Evolutionary conservation across 192 early-diverging fungal genomes (phyloP).

Genomic region (Helicostylum pulchrum): DNA sequence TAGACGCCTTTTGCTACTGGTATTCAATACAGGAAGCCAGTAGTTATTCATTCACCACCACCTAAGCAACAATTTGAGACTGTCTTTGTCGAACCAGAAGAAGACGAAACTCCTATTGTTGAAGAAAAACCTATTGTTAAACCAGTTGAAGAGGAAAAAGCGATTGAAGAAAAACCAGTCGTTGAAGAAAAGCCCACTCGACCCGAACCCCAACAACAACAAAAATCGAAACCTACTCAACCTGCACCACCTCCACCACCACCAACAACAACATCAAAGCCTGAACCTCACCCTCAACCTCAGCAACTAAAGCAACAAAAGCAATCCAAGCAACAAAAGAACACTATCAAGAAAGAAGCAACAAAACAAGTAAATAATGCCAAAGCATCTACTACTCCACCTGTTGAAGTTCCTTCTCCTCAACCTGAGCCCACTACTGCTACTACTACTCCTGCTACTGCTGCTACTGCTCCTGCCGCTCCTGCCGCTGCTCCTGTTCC

Average conservation of each 20-base stretch:
- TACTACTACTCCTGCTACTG: background rate
- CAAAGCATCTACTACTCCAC: background rate
- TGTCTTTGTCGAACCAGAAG: too few species aligned
- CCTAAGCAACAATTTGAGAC: conserved; percentile 4
- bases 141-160: background rate
- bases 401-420: background rate
- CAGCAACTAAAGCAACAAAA: background rate
- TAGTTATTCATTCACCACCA: conserved; percentile 1
- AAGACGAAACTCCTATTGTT: background rate
- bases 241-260: too few species aligned
- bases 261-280: background rate
- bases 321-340: background rate
- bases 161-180: background rate
- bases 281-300: background rate
- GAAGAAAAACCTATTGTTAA: background rate
- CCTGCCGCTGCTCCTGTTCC: background rate
- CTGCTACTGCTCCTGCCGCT: background rate
- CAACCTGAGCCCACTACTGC: background rate
- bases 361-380: background rate
- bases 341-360: background rate
- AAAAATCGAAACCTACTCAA: background rate
- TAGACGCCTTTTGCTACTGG: conserved; percentile 32
- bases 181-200: background rate
- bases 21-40: conserved; percentile 15
- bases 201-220: background rate